Percentiles rank a stretch among this genome's conserved stretches.
These are phyloP conservation scores for Ceratobasidium sp. DNA, from an alignment of 1,284 basidiomycete species.

Conservation along the genomic window DNA sequence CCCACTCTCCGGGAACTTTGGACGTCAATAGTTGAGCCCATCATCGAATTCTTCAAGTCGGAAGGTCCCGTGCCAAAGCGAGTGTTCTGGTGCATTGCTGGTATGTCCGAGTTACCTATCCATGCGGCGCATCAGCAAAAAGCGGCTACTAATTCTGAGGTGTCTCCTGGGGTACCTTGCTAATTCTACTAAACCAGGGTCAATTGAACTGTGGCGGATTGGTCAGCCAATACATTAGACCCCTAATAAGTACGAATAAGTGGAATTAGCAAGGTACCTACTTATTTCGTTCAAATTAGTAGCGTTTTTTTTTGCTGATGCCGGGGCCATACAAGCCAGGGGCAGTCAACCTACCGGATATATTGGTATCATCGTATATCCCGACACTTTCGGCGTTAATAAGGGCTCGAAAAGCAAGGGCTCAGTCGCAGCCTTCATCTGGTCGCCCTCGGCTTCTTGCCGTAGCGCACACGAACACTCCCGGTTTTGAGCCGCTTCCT, in stretches of 20 bases:
- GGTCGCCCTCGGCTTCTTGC: conserved; percentile 5
- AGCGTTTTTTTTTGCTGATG: too few relatives aligned
- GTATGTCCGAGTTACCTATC: conserved; percentile 29
- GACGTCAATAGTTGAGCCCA: conserved; percentile 28
- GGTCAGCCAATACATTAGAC: too few relatives aligned
- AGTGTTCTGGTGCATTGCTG: conserved; percentile 33
- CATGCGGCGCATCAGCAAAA: too few relatives aligned
- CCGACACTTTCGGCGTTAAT: conserved; percentile 32
- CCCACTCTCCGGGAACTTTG: conserved; percentile 25
- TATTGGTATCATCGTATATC: conserved; percentile 38
- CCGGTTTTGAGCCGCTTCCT: background rate
- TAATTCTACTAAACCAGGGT: too few relatives aligned
- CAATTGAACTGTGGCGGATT: too few relatives aligned
- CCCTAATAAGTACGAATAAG: too few relatives aligned
- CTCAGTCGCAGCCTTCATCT: conserved; percentile 5
- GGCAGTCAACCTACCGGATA: conserved; percentile 18
- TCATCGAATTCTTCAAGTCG: conserved; percentile 34
- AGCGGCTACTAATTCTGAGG: too few relatives aligned
- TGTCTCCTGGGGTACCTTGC: too few relatives aligned
- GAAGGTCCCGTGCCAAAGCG: background rate
- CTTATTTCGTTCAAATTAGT: too few relatives aligned
- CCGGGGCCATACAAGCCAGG: conserved; percentile 18
- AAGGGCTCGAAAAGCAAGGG: conserved; percentile 13
- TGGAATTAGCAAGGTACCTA: too few relatives aligned
- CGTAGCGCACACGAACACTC: conserved; percentile 8